Base-by-base conservation (phyloP, 495 filamentous ascomycete genomes). In the Aspergillus ellipticus region DNA sequence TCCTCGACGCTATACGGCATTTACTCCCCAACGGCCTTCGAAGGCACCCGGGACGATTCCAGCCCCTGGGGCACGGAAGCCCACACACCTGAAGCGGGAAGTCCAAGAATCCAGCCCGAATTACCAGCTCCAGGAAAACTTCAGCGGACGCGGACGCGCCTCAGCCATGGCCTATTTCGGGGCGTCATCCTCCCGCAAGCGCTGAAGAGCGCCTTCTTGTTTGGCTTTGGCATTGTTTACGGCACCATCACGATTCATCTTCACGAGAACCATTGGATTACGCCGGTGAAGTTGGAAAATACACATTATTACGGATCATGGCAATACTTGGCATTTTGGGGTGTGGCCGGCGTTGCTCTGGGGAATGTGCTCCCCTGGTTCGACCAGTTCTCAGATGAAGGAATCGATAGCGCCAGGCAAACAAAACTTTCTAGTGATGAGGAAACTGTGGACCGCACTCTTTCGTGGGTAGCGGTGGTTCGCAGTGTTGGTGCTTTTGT, bases 401-500 rank as follows among this genome's bases (percentile, higher is more conserved):
- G 59, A 26, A 42, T 53, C 21, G 63, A 56, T 26, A 46, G 59
- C 16, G 53, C 47, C 17, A 62, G 72, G 47, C 37, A 60, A 41
- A 17, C 60, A 2, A 70, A 28, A 28, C 24, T 61, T 56, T 58
- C 51, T 45, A 67, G 53, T 50, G 62, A 68, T 19, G 62, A 67
- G 15, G 67, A 65, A 5, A 61, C 58, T 50, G 64, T 57, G 21
- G 66, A 76, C 5, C 70, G 68, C 9, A 66, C 67, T 16, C 78
- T 81, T 1, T 89, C 90, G 56, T 97, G 90, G 92, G 85, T 85
- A 39, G 82, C 88, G 28, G 88, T 88, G 9, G 84, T 97, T 17
- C 79, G 94, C 52, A 89, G 91, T 56, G 85, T 97, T 41, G 95
- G 94, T 35, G 92, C 90, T 15, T 97, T 98, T 72, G 85, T 96